Percentiles rank a stretch among this genome's conserved stretches.
Conservation (phyloP, 495 filamentous ascomycete genomes). For the Aspergillus incahuasiensis region DNA sequence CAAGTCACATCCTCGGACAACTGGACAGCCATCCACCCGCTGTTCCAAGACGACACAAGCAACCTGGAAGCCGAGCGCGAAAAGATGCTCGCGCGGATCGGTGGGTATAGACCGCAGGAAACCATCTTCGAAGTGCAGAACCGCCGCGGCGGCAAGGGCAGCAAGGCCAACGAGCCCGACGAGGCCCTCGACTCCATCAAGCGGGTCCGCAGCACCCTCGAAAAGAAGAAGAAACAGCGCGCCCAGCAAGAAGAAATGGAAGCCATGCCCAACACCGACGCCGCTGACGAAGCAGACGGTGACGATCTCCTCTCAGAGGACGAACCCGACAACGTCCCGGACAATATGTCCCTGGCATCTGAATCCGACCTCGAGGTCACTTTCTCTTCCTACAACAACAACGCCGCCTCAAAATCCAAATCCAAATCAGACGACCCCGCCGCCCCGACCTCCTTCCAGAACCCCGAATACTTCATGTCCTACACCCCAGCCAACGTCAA, state of each 20-base stretch:
- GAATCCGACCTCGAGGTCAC: constrained; percentile 79
- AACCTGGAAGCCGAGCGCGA: constrained; percentile 65
- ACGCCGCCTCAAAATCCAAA: constrained; percentile 8
- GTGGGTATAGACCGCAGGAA: constrained; percentile 80
- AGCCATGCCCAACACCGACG: constrained; percentile 22
- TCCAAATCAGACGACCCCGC: constrained; percentile 25
- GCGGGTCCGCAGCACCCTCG: constrained; percentile 52
- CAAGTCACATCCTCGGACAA: constrained; percentile 62
- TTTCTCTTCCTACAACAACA: constrained; percentile 56
- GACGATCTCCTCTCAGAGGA: constrained; percentile 21
- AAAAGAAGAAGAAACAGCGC: constrained; percentile 37
- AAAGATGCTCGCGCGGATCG: constrained; percentile 79
- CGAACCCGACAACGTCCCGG: constrained; percentile 26
- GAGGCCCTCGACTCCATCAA: constrained; percentile 81
- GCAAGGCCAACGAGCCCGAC: constrained; percentile 25
- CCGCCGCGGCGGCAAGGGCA: constrained; percentile 52
- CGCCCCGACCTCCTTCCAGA: constrained; percentile 56
- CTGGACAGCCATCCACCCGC: constrained; percentile 65
- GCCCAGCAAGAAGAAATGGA: constrained; percentile 30
- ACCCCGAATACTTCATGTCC: constrained; percentile 91
- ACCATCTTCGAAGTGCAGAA: constrained; percentile 92
- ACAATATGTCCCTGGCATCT: constrained; percentile 64
- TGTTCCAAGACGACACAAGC: constrained; percentile 67
- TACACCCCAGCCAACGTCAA: constrained; percentile 77
- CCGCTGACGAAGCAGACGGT: constrained; percentile 26